Evolutionary conservation across 768 basidiomycete genomes (phyloP).

Genomic region (Suillus cothurnatus): DNA sequence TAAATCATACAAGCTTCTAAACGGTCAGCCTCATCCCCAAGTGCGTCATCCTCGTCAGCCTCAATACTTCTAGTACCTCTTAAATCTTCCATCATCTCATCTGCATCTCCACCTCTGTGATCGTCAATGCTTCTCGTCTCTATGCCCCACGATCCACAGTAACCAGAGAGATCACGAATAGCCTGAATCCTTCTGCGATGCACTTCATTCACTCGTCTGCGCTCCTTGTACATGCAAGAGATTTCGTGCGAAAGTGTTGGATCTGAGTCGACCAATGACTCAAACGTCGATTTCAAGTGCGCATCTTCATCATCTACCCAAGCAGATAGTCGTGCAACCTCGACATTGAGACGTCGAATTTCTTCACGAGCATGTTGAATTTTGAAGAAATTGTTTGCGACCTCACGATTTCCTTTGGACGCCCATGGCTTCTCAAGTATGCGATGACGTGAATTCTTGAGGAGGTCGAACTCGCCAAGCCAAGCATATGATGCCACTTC

Average conservation of each 20-base stretch:
- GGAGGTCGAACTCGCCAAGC: conserved; percentile 35
- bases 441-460: conserved; percentile 32
- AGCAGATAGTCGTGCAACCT: neutral
- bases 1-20: no score
- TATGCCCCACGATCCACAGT: neutral
- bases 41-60: no score
- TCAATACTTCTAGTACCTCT: neutral
- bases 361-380: neutral
- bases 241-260: neutral
- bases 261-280: neutral
- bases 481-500: conserved; percentile 21
- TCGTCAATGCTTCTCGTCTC: neutral
- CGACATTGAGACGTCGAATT: neutral
- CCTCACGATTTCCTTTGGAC: neutral
- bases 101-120: neutral
- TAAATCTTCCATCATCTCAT: conserved; percentile 1
- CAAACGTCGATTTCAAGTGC: neutral
- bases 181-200: neutral
- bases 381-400: neutral
- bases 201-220: neutral
- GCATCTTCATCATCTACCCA: neutral
- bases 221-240: neutral
- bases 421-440: conserved; percentile 33
- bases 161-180: neutral
- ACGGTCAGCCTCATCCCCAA: no score